These are phyloP conservation scores for Trichomonascaceae sp. DNA, from an alignment of 1,139 yeast species.

Conservation along the genomic window DNA sequence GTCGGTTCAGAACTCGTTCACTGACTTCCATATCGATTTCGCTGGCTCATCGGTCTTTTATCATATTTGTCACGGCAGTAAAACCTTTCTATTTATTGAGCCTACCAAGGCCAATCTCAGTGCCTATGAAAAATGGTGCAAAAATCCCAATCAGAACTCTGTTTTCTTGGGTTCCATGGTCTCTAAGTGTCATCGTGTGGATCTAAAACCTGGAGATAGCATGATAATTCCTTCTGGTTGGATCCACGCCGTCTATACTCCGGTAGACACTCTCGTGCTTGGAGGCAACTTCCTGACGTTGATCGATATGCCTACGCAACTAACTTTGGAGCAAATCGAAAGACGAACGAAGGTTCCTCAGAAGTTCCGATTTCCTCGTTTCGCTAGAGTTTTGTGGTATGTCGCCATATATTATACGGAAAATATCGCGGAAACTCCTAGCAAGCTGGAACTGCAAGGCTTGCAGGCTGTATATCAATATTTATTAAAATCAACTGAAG, in stretches of 20 bases:
- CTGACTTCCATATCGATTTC: conserved; percentile 88
- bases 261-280: conserved; percentile 69
- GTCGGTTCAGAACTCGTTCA: conserved; percentile 76
- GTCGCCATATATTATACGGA: conserved; percentile 28
- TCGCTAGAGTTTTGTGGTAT: conserved; percentile 65
- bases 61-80: conserved; percentile 66
- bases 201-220: conserved; percentile 62
- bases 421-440: not conserved
- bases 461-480: conserved; percentile 3
- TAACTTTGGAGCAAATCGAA: conserved; percentile 58
- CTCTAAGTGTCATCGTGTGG: conserved; percentile 51
- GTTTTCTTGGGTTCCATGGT: conserved; percentile 62
- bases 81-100: conserved; percentile 71
- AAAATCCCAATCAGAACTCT: conserved; percentile 53
- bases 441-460: conserved; percentile 7
- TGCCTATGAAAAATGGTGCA: conserved; percentile 68
- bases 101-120: conserved; percentile 60
- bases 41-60: conserved; percentile 92
- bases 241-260: conserved; percentile 88
- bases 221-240: conserved; percentile 86
- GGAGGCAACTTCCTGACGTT: conserved; percentile 83
- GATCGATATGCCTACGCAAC: conserved; percentile 55
- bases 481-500: conserved; percentile 1
- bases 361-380: conserved; percentile 72
- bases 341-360: conserved; percentile 64